phyloP scores from a whole-genome alignment of 768 basidiomycete species.

The Jaapia argillacea region DNA sequence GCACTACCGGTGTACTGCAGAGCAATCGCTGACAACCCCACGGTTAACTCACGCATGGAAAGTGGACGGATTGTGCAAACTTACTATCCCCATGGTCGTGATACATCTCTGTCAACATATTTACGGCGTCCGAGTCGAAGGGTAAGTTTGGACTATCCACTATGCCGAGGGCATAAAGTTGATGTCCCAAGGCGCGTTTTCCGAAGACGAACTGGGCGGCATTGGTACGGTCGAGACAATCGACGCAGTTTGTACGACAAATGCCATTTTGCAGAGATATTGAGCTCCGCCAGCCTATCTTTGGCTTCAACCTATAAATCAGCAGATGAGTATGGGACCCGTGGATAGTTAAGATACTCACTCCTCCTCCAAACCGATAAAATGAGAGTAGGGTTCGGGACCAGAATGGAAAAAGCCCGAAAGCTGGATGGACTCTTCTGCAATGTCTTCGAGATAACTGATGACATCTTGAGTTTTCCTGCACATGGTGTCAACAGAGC shows the following conservation, averaged over 20 bases:
- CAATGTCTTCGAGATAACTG: slow-evolving; percentile 88
- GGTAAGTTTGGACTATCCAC: slow-evolving; percentile 77
- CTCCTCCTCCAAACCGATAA: slow-evolving; percentile 34
- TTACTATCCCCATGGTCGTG: slow-evolving; percentile 93
- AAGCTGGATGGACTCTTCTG: slow-evolving; percentile 84
- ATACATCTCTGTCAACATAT: slow-evolving; percentile 98
- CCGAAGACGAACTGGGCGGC: slow-evolving; percentile 96
- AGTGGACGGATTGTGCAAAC: no score
- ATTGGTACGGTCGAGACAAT: slow-evolving; percentile 94
- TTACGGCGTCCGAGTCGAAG: slow-evolving; percentile 91
- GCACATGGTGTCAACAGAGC: slow-evolving; percentile 1
- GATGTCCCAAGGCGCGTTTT: slow-evolving; percentile 89
- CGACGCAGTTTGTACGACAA: slow-evolving; percentile 91
- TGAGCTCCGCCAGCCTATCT: slow-evolving; percentile 41
- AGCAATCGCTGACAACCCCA: slow-evolving; percentile 84
- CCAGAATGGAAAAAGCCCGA: slow-evolving; percentile 97
- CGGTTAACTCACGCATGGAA: no score
- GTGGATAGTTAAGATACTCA: slow-evolving; percentile 15
- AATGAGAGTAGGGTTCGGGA: slow-evolving; percentile 72
- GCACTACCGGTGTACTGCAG: slow-evolving; percentile 96
- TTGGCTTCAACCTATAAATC: slow-evolving; percentile 17
- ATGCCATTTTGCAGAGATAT: slow-evolving; percentile 88
- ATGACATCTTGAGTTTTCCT: slow-evolving; percentile 96
- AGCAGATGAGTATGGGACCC: neutral
- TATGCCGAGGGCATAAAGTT: slow-evolving; percentile 89